These are phyloP conservation scores for Melampsora larici-populina DNA, from an alignment of 1,284 basidiomycete genomes.

Conservation along the genomic window DNA sequence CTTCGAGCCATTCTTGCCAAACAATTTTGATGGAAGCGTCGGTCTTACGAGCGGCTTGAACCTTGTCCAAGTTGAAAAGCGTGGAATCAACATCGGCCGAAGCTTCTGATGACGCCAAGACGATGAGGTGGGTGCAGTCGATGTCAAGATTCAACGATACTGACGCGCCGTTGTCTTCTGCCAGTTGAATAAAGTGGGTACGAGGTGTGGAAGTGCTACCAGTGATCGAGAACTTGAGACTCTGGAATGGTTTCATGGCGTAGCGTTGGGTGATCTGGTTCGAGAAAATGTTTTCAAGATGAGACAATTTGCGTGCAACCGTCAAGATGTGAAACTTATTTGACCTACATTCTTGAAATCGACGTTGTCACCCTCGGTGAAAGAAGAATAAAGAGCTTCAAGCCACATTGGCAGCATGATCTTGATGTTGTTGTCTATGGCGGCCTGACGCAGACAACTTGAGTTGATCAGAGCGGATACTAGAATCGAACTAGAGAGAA, in stretches of 20 bases:
- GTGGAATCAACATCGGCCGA: conserved; percentile 18
- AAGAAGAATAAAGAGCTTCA: conserved; percentile 39
- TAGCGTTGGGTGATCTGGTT: conserved; percentile 33
- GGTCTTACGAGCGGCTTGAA: conserved; percentile 36
- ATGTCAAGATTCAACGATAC: conserved; percentile 25
- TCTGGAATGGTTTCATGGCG: conserved; percentile 37
- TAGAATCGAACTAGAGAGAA: not conserved
- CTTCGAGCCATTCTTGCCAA: conserved; percentile 43
- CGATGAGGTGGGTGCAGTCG: conserved; percentile 38
- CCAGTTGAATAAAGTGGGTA: conserved; percentile 33
- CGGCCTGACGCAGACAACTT: conserved; percentile 25
- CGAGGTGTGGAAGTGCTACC: conserved; percentile 23
- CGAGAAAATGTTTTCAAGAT: no score
- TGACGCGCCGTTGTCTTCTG: conserved; percentile 36
- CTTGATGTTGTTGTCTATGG: conserved; percentile 17
- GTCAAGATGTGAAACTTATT: not conserved
- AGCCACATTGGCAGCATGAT: conserved; percentile 41
- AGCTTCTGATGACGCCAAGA: conserved; percentile 23
- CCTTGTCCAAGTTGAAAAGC: conserved; percentile 30
- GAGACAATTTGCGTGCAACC: no score
- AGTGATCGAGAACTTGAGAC: conserved; percentile 32
- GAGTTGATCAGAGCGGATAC: not conserved
- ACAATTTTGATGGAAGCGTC: conserved; percentile 26
- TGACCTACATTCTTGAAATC: conserved; percentile 29
- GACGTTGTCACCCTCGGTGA: conserved; percentile 37